Base-by-base conservation (phyloP, 2,329 filamentous ascomycete species). In the Aspergillus persii region DNA sequence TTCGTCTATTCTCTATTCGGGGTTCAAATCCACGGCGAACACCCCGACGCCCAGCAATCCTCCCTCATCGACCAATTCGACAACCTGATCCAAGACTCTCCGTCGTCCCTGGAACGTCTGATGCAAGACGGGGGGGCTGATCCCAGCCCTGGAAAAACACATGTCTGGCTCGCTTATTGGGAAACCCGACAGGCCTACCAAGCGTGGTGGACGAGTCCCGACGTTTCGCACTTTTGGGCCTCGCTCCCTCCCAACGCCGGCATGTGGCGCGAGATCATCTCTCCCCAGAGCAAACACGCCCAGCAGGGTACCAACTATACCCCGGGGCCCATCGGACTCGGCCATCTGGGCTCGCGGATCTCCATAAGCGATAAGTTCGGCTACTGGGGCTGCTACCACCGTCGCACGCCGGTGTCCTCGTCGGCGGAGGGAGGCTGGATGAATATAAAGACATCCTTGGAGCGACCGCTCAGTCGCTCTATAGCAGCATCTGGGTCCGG, bases 341-440 rank as follows among this genome's bases (percentile, higher is more conserved):
- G 60, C 1, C 52, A 59, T 9, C 15, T 66, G 30, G 64, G 58
- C 1, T 3, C 33, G 0, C 53, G 39, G 30, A 44, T 54, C 4
- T 50, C 58, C 9, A 36, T 60, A 1, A 39, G 33, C 0, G 50
- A 64, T 29, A 62, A 64, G n/a, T 46, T 23, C 4, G 65, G 65
- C 3, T 67, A 65, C 44, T 67, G 63, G 65, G 65, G 65, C 0
- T 67, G 63, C 23, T 63, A 63, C 27, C 56, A 59, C 6, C 54
- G 64, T 44, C 56, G 60, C 8, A 64, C 63, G 49, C 30, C 18
- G 30, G 27, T 4, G 41, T 23, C 0, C 27, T 29, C 23, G 33
- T 9, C 33, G 7, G 7, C 5, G 33, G 33, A 36, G 6, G 33
- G 33, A 8, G 7, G 3, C 11, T 3, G 33, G 7, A 36, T 36